Base-by-base conservation (phyloP, 1,139 yeast genomes). In the Taphrina sp. region DNA sequence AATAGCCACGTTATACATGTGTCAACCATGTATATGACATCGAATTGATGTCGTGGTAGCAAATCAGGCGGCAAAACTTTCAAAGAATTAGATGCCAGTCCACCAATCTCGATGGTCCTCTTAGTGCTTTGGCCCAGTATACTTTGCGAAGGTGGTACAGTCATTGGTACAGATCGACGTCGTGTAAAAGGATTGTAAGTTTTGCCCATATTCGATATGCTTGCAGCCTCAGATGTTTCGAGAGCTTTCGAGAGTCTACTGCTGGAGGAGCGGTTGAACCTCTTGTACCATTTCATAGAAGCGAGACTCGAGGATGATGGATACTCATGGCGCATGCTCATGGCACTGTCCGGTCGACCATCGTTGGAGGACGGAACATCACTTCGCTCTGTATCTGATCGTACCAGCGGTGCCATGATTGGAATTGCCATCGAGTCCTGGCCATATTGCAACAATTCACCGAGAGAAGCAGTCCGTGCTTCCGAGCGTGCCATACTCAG, bases 101-200 rank as follows among this genome's bases (percentile, higher is more conserved):
- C 54, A 10, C 54, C 54, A 3, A 39, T 39, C 16, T 49, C 46
- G 7, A 42, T 26, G 5, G 54, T 46, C 19, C 26, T 34, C 7
- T 34, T 26, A 3, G 54, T 24, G 2, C 33, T 31, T 10, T 33
- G 31, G 5, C 54, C 54, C 26, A 49, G 17, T 2, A 49, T 39
- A 5, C 23, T 29, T 3, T 14, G 47, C 38, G n/a, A 29, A 8
- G 31, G 14, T 16, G 35, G 33, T 14, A 23, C 23, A 8, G 16
- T 20, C 7, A 41, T 31, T 16, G 54, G 46, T 12, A 39, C 34
- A 3, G 54, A 49, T 3, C 54, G 54, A 14, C 44, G 16, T 3
- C 54, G 37, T 16, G 44, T 24, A 39, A 49, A 49, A 2, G 54
- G 54, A 38, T 49, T 49, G 47, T 10, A 43, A 19, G 26, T n/a